Evolutionary conservation across 768 basidiomycete genomes (phyloP), one percentile per base, ranked within the genome.

Genomic region (Rubroboletus pulcherrimus): DNA sequence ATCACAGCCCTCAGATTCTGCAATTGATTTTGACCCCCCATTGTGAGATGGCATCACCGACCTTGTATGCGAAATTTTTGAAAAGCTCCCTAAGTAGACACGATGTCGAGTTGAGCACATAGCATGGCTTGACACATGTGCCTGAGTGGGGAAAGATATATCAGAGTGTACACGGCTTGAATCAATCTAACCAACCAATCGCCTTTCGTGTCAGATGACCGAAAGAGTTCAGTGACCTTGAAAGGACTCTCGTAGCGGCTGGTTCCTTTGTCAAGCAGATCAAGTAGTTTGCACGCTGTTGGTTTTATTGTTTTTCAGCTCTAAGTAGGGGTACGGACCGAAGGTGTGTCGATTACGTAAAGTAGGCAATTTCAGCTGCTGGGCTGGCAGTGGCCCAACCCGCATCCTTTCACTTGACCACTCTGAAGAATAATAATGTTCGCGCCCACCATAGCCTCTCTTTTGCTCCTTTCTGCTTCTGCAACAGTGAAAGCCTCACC

Each of bases 361-460:
- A 21, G 3, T 6, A 14, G 3, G 8, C 21, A 37, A 21, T 49
- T 42, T 43, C 41, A 43, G 5, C 10, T 6, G 5, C 5, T 19
- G 39, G 4, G 5, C 39, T 40, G 19, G 11, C 21, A 33, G 31
- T 21, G 21, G 21, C 21, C 21, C 43, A 8, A 39, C 41, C 26
- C 39, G 12, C 33, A 41, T 42, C 14, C 53, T 8, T 49, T 53
- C 39, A 31, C 15, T 60, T 10, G 12, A 53, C 55, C 21, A 15
- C 44, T 51, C 41, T 35, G 15, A 12, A 50, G 4, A 56, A 34
- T 47, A 47, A 47, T 44, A 57, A 80, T 77, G 78, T 62, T 76
- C 56, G 51, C 57, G 40, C 73, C 66, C 61, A 79, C 78, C 66
- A 58, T 77, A 74, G 79, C 69, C 80, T 73, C 78, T 82, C 81